Conservation (phyloP, 768 basidiomycete species). For the Kwoniella newhampshirensis region DNA sequence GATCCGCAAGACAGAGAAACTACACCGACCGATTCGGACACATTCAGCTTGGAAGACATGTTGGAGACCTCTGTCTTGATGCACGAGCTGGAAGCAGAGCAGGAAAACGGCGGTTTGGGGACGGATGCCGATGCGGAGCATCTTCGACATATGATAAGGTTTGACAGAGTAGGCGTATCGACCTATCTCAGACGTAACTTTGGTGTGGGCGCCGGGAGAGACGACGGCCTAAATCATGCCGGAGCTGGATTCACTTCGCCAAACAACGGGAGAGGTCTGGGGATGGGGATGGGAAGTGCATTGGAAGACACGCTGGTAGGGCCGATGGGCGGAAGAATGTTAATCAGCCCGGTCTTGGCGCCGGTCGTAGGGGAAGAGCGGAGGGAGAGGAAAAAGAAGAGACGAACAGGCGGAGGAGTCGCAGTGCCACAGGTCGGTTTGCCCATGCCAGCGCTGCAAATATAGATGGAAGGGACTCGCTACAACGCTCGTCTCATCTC, state of each 20-base stretch:
- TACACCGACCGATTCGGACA: conserved; percentile 31
- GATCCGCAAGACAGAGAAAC: conserved; percentile 25
- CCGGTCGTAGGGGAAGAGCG: conserved; percentile 2
- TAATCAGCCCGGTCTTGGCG: conserved; percentile 16
- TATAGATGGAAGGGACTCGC: not conserved
- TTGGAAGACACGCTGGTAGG: conserved; percentile 24
- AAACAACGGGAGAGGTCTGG: not conserved
- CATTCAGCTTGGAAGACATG: conserved; percentile 45
- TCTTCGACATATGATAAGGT: conserved; percentile 31
- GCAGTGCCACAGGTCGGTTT: not conserved
- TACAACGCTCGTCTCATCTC: too few relatives aligned
- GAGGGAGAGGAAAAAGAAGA: conserved; percentile 13
- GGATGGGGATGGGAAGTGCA: not conserved
- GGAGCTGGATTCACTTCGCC: not conserved
- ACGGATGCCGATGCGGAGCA: conserved; percentile 21
- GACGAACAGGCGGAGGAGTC: not conserved
- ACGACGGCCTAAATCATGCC: not conserved
- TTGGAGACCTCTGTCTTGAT: conserved; percentile 29
- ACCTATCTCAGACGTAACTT: conserved; percentile 31
- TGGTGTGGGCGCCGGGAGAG: not conserved
- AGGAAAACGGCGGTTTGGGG: conserved; percentile 5
- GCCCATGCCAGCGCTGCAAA: conserved; percentile 7
- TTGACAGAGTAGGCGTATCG: conserved; percentile 35
- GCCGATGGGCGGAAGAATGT: conserved; percentile 20
- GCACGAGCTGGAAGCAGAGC: conserved; percentile 18